Evolutionary conservation across 495 filamentous ascomycete genomes (phyloP), one percentile per base, ranked within the genome.

Genomic region (Xylaria palmicola): DNA sequence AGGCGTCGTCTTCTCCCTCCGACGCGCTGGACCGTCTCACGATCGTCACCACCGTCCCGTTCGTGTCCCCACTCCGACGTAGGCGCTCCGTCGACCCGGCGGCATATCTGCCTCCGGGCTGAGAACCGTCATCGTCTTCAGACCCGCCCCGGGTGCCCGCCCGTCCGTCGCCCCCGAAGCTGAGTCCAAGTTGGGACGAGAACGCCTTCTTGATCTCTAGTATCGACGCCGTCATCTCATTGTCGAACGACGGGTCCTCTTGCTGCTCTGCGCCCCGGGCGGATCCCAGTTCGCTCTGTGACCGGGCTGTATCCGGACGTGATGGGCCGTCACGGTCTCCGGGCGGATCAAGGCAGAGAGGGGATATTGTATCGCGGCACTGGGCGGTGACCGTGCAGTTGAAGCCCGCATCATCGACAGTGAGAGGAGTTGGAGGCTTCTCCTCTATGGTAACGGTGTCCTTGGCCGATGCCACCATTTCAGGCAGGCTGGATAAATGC

Each of bases 151-250:
- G 30, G 20, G 9, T 12, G 24, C 43, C n/a, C 41, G 13, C 43
- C 43, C 36, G 58, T 32, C 24, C 20, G 32, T 62, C 52, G 15
- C 4, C 51, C 62, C 41, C 56, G 60, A 62, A 63, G 24, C 60
- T 69, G 12, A 63, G 53, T 29, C 49, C 51, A 27, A 71, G 48
- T 55, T 60, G 63, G 20, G 68, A 66, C 6, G 63, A 60, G 22
- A 62, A 56, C 19, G 64, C 62, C 8, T 27, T 34, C 17, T 67
- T 56, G 4, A 59, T 61, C 47, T 63, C 52, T 29, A 65, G 24
- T 10, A 53, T 53, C 44, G 51, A 49, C 15, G 48, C 50, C 4
- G 29, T 40, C 3, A 55, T 39, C 32, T 54, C 49, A 5, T 50
- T 55, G 10, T 10, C 29, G 0, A 50, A 39, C 2, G 59, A 49